A percentile compares a stretch with the other conserved stretches of the same genome.
Evolutionary conservation across 257 asterid genomes (phyloP).

Genomic region (Agastache rugosa): DNA sequence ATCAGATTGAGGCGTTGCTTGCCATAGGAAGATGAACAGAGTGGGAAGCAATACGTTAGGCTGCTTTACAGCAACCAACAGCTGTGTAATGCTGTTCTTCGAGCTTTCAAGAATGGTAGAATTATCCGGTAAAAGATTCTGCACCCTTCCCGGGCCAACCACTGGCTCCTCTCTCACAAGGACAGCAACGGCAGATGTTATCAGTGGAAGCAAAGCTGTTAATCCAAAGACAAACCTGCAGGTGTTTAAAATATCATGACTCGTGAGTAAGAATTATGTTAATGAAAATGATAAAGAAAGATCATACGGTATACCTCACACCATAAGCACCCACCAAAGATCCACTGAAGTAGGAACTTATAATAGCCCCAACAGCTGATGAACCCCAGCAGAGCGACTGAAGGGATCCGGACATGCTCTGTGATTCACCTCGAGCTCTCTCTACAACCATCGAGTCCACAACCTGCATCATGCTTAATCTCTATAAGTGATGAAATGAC

Average conservation of each 20-base stretch:
- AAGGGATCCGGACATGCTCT: constrained; percentile 96
- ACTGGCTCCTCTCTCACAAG: constrained; percentile 88
- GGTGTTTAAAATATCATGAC: constrained; percentile 23
- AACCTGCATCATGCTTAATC: constrained; percentile 62
- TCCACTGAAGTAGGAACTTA: constrained; percentile 97
- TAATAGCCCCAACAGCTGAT: constrained; percentile 94
- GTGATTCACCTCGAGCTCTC: constrained; percentile 99
- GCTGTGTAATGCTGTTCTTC: constrained; percentile 54
- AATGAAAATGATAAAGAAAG: constrained; percentile 10
- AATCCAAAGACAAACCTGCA: constrained; percentile 95
- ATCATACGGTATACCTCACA: constrained; percentile 68
- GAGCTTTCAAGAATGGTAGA: constrained; percentile 63
- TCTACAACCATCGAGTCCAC: constrained; percentile 99
- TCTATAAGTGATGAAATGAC: constrained; percentile 27
- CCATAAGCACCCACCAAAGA: constrained; percentile 95
- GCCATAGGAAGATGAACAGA: constrained; percentile 91
- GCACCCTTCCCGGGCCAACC: constrained; percentile 49
- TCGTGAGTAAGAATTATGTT: constrained; percentile 16
- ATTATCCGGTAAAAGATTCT: constrained; percentile 43
- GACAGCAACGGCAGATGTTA: constrained; percentile 93
- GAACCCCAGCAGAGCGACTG: constrained; percentile 99
- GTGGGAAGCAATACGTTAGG: constrained; percentile 92
- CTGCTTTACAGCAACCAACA: constrained; percentile 80
- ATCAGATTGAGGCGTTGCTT: constrained; percentile 96
- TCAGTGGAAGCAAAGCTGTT: constrained; percentile 91